These are phyloP conservation scores for Salinomyces thailandicus DNA, from an alignment of 2,329 filamentous ascomycete genomes.

Conservation along the genomic window DNA sequence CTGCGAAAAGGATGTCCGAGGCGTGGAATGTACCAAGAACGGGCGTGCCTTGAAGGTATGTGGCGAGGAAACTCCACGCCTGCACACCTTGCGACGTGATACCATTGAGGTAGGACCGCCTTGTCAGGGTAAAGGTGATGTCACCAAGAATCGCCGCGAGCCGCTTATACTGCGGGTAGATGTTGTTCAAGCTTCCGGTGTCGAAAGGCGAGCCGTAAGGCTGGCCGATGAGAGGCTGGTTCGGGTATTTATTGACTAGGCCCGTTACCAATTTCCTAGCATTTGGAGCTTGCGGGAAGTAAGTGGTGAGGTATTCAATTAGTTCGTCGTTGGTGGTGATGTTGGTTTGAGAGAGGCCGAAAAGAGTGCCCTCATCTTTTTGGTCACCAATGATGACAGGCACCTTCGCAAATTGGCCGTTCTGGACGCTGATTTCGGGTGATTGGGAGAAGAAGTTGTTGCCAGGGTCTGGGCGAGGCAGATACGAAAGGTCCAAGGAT, in stretches of 20 bases:
- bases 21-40: constrained; percentile 65
- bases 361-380: constrained; percentile 71
- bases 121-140: constrained; percentile 60
- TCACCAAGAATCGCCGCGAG: constrained; percentile 64
- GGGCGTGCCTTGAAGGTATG: constrained; percentile 60
- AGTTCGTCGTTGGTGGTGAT: constrained; percentile 51
- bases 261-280: constrained; percentile 31
- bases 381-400: constrained; percentile 62
- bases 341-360: constrained; percentile 59
- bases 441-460: constrained; percentile 51
- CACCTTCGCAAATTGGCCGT: constrained; percentile 48
- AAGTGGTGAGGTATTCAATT: constrained; percentile 52
- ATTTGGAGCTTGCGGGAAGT: constrained; percentile 41
- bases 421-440: constrained; percentile 47
- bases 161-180: constrained; percentile 68
- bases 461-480: constrained; percentile 56
- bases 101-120: constrained; percentile 51
- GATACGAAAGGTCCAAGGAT: constrained; percentile 60
- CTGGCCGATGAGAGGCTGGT: constrained; percentile 33
- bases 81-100: constrained; percentile 46
- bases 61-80: constrained; percentile 64
- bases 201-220: constrained; percentile 60
- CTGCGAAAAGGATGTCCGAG: constrained; percentile 41
- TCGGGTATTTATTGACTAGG: constrained; percentile 54
- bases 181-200: constrained; percentile 56